Evolutionary conservation across 371 early-diverging fungal species (phyloP).

Genomic region (Mortierella sp.): DNA sequence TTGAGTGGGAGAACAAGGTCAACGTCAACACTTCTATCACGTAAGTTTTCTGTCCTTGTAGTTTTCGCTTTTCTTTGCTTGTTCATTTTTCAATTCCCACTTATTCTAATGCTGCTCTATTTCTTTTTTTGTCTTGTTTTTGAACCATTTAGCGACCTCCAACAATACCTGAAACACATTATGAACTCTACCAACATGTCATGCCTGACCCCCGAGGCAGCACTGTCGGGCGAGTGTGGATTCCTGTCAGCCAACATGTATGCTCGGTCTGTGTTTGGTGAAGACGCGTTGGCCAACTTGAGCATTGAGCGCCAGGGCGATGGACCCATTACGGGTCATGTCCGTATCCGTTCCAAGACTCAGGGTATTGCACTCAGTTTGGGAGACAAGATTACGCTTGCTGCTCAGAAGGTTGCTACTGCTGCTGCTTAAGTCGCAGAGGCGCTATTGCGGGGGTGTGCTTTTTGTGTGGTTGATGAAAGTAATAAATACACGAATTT

Average conservation of each 20-base stretch:
- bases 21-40: constrained; percentile 92
- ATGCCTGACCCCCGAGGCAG: constrained; percentile 93
- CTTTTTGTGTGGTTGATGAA: neutral
- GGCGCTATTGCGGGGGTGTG: neutral
- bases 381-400: constrained; percentile 82
- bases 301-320: constrained; percentile 88
- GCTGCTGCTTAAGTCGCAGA: constrained; percentile 25
- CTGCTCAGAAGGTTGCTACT: constrained; percentile 51
- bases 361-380: constrained; percentile 97
- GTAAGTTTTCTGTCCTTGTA: constrained; percentile 59
- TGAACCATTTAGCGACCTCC: constrained; percentile 72
- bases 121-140: neutral
- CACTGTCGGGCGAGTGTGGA: constrained; percentile 94
- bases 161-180: constrained; percentile 89
- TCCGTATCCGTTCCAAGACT: constrained; percentile 97
- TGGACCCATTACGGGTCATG: constrained; percentile 92
- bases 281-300: constrained; percentile 97
- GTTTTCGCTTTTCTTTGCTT: neutral
- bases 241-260: constrained; percentile 97
- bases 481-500: neutral
- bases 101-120: neutral
- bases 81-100: neutral
- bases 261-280: constrained; percentile 96
- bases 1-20: constrained; percentile 99
- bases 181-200: constrained; percentile 96